phyloP scores from a whole-genome alignment of 345 rosid genomes.

The Dovyalis caffra region DNA sequence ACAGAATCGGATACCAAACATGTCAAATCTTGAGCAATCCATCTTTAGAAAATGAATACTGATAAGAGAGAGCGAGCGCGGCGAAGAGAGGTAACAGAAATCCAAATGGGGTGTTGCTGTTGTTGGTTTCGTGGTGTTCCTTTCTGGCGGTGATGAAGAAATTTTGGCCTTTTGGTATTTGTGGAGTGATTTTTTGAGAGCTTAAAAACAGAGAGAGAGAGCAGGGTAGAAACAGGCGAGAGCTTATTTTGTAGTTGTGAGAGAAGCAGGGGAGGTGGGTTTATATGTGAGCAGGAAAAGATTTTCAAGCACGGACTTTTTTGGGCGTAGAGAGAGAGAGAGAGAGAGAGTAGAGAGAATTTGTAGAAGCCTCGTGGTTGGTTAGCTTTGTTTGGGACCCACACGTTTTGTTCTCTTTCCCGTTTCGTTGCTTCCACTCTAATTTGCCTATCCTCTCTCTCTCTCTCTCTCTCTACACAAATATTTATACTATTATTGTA shows the following conservation, averaged over 20 bases:
- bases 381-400: conserved; percentile 38
- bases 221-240: conserved; percentile 17
- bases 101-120: neutral
- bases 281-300: conserved; percentile 32
- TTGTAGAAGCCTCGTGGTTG: conserved; percentile 27
- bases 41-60: conserved; percentile 14
- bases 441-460: conserved; percentile 13
- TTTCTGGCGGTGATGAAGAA: neutral
- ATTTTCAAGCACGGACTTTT: neutral
- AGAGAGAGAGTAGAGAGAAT: conserved; percentile 11
- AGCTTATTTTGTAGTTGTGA: neutral
- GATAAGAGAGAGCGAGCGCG: conserved; percentile 33
- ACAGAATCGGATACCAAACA: conserved; percentile 47
- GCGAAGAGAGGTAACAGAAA: neutral
- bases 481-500: no score
- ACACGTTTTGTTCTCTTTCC: conserved; percentile 23
- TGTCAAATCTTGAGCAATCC: conserved; percentile 25
- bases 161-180: neutral
- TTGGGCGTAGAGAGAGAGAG: neutral
- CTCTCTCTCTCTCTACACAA: no score
- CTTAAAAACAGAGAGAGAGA: neutral
- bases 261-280: conserved; percentile 16
- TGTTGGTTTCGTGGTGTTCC: neutral
- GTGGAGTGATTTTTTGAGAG: neutral
- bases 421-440: conserved; percentile 43